Conservation (phyloP, 169 alveolate genomes). For the Prorocentrum cordatum region DNA sequence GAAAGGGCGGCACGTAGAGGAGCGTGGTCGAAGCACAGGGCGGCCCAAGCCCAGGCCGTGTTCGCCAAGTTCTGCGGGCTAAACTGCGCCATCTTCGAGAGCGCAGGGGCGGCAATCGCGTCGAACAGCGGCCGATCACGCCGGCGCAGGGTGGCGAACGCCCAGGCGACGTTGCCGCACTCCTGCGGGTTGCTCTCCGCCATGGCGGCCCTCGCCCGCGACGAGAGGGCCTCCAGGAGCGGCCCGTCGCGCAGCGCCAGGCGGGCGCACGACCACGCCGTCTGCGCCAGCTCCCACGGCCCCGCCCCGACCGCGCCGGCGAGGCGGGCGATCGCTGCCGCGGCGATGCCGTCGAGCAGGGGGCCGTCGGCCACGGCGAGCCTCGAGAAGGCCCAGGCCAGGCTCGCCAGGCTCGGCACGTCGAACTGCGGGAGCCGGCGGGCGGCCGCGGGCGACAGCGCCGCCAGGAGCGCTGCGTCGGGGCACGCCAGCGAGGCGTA, state of each 20-base stretch:
- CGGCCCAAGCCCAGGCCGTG: constrained; percentile 12
- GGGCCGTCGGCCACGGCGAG: background rate
- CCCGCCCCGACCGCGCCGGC: background rate
- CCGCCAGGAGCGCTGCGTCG: background rate
- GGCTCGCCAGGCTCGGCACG: background rate
- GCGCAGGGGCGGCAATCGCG: background rate
- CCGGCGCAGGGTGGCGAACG: constrained; percentile 1
- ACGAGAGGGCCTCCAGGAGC: background rate
- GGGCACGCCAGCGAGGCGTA: background rate
- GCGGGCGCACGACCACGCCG: background rate
- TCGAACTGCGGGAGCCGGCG: background rate
- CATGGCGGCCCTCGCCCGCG: background rate
- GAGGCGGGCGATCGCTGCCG: background rate
- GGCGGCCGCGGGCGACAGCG: background rate
- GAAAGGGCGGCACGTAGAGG: background rate
- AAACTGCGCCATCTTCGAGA: background rate
- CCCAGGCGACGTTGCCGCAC: constrained; percentile 26
- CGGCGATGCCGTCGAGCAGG: background rate
- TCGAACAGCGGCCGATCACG: constrained; percentile 4
- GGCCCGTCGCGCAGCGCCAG: background rate
- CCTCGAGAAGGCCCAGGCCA: constrained; percentile 7
- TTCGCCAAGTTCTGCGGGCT: constrained; percentile 19
- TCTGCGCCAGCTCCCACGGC: background rate
- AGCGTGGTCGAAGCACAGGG: background rate
- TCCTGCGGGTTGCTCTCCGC: background rate